Conservation (phyloP, 306 rosid species). For the Quercus suber region DNA sequence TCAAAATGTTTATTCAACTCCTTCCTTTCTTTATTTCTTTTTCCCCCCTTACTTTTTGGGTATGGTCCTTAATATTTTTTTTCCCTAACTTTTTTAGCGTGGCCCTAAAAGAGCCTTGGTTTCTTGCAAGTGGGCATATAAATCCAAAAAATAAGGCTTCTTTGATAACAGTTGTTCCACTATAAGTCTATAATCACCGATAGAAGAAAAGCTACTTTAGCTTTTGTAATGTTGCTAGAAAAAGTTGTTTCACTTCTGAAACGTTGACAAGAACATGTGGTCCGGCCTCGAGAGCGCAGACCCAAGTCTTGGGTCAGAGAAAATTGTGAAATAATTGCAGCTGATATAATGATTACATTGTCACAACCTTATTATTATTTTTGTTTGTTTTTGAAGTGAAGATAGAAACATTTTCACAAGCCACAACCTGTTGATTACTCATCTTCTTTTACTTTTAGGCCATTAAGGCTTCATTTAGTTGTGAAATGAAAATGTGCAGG, state of each 20-base stretch:
- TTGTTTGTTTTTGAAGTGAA: no score
- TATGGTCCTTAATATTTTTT: no score
- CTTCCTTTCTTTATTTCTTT: no score
- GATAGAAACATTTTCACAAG: no score
- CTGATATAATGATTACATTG: not conserved
- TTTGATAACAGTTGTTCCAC: conserved; percentile 8
- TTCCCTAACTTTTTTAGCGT: no score
- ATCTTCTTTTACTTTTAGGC: no score
- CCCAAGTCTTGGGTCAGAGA: not conserved
- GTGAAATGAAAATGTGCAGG: no score
- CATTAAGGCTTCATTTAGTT: no score
- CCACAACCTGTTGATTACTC: no score
- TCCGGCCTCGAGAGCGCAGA: not conserved
- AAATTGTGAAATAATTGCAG: not conserved
- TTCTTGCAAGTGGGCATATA: not conserved
- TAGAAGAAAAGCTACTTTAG: conserved; percentile 2
- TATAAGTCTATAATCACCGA: not conserved
- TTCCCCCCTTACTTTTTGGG: no score
- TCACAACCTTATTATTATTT: not conserved
- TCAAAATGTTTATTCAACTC: no score
- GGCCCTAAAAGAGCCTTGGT: not conserved
- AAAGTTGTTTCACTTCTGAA: conserved; percentile 15
- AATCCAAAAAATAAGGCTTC: not conserved
- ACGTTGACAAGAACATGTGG: conserved; percentile 24
- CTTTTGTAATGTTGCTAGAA: not conserved